These are phyloP conservation scores for Trematosphaeria pertusa DNA, from an alignment of 2,329 filamentous ascomycete species.

Conservation along the genomic window DNA sequence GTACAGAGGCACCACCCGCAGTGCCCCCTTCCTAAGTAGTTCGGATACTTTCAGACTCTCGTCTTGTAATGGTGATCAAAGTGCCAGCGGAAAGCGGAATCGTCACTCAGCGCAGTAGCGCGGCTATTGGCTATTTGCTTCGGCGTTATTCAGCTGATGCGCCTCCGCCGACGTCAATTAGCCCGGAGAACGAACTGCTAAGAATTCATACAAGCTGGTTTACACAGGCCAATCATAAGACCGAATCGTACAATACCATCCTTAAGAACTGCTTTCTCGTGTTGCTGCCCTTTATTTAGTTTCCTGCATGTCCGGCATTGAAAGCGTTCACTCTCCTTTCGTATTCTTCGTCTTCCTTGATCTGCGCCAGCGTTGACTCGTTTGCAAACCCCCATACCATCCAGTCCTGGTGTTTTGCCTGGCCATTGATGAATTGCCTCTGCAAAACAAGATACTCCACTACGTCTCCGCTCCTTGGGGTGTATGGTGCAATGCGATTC, in stretches of 20 bases:
- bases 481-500: slow-evolving; percentile 4
- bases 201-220: too few species aligned
- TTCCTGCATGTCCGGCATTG: slow-evolving; percentile 10
- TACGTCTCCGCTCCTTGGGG: slow-evolving; percentile 47
- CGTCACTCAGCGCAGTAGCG: background rate
- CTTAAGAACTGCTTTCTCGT: background rate
- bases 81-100: background rate
- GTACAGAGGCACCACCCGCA: slow-evolving; percentile 58
- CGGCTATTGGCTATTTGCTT: too few species aligned
- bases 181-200: too few species aligned
- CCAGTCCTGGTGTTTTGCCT: slow-evolving; percentile 57
- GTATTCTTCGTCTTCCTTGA: slow-evolving; percentile 31
- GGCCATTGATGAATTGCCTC: slow-evolving; percentile 54
- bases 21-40: slow-evolving; percentile 53
- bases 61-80: too few species aligned
- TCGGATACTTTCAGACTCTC: too few species aligned
- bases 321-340: slow-evolving; percentile 28
- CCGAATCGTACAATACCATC: background rate
- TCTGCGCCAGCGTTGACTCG: slow-evolving; percentile 51
- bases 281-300: background rate
- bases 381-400: slow-evolving; percentile 69
- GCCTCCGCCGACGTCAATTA: too few species aligned
- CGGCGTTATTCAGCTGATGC: too few species aligned
- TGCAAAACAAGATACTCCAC: slow-evolving; percentile 72
- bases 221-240: too few species aligned